Evolutionary conservation across 225 moss, liverwort and hornwort genomes (phyloP).

Genomic region (Polytrichum formosum): DNA sequence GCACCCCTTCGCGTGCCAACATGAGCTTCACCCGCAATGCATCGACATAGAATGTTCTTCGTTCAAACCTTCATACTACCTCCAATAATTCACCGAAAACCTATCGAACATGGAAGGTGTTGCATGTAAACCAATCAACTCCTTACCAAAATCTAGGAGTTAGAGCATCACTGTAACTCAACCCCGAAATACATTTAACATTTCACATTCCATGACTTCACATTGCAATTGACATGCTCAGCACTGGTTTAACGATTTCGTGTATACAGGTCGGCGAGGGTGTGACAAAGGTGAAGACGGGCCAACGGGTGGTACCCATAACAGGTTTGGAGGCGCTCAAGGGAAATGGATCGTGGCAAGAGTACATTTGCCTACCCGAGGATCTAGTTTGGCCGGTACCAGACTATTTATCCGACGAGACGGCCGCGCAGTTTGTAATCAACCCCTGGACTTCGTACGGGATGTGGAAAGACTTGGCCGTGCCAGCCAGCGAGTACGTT

Average conservation of each 20-base stretch:
- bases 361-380: slow-evolving; percentile 23
- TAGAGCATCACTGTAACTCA: background rate
- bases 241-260: background rate
- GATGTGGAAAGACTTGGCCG: slow-evolving; percentile 23
- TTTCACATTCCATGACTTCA: background rate
- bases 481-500: slow-evolving; percentile 33
- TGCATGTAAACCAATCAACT: too few species aligned
- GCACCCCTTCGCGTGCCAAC: too few species aligned
- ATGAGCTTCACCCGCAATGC: too few species aligned
- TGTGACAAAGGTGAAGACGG: slow-evolving; percentile 30
- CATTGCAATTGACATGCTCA: background rate
- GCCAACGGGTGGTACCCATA: slow-evolving; percentile 28
- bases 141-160: background rate
- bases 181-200: background rate
- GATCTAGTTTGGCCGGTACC: slow-evolving; percentile 32
- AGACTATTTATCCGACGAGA: slow-evolving; percentile 24
- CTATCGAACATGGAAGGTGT: too few species aligned
- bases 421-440: slow-evolving; percentile 37
- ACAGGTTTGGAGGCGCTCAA: slow-evolving; percentile 8
- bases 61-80: too few species aligned
- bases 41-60: too few species aligned
- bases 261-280: slow-evolving; percentile 31
- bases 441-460: slow-evolving; percentile 32
- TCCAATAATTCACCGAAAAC: too few species aligned
- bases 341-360: slow-evolving; percentile 34